Conservation (phyloP, 768 basidiomycete species). For the Tylopilus subfusipes region DNA sequence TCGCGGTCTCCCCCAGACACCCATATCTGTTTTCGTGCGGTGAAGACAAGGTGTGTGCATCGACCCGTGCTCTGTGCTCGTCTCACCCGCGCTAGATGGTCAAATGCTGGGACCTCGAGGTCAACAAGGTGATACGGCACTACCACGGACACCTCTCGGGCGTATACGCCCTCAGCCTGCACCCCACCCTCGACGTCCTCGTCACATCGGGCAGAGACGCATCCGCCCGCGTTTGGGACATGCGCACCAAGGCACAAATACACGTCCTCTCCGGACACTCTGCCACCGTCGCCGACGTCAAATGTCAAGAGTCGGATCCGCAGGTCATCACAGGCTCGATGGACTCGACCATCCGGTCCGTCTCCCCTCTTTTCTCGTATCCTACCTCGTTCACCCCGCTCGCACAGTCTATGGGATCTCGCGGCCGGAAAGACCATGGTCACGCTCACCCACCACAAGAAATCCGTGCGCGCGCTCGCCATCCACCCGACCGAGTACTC, state of each 20-base stretch:
- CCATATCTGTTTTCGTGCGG: conserved; percentile 97
- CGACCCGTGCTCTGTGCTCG: background rate
- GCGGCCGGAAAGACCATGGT: conserved; percentile 97
- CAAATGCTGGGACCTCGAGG: conserved; percentile 98
- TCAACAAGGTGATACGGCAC: conserved; percentile 98
- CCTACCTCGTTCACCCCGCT: background rate
- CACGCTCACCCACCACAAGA: conserved; percentile 99
- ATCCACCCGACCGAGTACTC: conserved; percentile 96
- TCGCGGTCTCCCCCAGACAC: conserved; percentile 89
- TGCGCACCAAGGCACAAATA: conserved; percentile 96
- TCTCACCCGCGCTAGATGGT: conserved; percentile 70
- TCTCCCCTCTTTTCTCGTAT: background rate
- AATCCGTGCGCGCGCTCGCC: conserved; percentile 90
- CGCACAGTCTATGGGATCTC: conserved; percentile 84
- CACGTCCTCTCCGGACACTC: conserved; percentile 93
- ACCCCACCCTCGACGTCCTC: conserved; percentile 93
- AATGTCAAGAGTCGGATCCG: conserved; percentile 95
- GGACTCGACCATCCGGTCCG: conserved; percentile 92
- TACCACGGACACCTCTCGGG: conserved; percentile 98
- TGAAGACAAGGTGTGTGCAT: conserved; percentile 82
- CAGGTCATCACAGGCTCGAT: conserved; percentile 98
- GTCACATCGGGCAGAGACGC: conserved; percentile 96
- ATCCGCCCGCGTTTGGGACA: conserved; percentile 97
- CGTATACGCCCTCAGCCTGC: conserved; percentile 89
- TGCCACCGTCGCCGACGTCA: conserved; percentile 91